Base-by-base conservation (phyloP, 768 basidiomycete species). In the Xerocomellus amylosporus region DNA sequence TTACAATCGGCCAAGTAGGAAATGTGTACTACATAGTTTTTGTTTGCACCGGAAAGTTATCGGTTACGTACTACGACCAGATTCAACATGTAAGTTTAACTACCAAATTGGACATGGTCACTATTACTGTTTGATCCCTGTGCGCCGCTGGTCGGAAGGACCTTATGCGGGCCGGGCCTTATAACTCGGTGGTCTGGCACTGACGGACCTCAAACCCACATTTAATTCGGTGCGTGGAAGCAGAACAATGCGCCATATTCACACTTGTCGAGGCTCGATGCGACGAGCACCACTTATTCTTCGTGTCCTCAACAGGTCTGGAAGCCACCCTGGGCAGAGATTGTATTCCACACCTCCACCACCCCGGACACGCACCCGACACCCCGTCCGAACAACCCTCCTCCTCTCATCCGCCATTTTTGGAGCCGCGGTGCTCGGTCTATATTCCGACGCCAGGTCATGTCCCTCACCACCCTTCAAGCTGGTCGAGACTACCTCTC, bases 371-470 rank as follows among this genome's bases (percentile, higher is more conserved):
- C 61, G 53, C 22, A 22, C 34, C n/a, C 41, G 55, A 26, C 58
- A 19, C 1, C 53, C 42, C 12, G 12, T 58, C 15, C 46, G 67
- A 24, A 59, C 54, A 6, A 40, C 55, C 7, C 33, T 67, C 10
- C 46, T 67, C 37, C 28, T 63, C 12, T 49, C 55, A 10, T 58
- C 65, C 15, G 46, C 61, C 43, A 2, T 68, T 19, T 69, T 59
- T 5, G 59, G 53, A 30, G 60, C 58, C 4, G 43, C 55, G 45
- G 28, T 58, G 20, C 43, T 68, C n/a, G 51, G 45, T 37, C 37
- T 68, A 3, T 68, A 69, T 43, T 37, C 56, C 26, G 67, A 68
- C 19, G 67, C 68, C n/a, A 65, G 38, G 45, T 61, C 65, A 19
- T 67, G 63, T 40, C 63, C 65, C 4, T 24, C 57, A 1, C 58